These are phyloP conservation scores for Peronospora tabacina DNA, from an alignment of 352 stramenopile species.

Conservation along the genomic window DNA sequence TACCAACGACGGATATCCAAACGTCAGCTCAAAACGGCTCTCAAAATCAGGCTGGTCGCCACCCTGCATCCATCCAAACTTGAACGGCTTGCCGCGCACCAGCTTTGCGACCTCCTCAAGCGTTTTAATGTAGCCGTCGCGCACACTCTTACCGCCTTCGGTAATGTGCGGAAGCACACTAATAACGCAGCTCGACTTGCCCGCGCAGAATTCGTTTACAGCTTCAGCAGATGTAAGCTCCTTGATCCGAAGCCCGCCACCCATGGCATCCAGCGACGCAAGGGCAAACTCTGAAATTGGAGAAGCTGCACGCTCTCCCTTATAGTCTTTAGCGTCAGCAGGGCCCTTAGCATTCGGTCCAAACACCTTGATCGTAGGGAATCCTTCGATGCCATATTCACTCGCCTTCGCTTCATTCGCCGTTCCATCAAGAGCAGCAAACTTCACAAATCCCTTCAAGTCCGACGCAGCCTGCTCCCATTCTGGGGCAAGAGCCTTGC, in stretches of 20 bases:
- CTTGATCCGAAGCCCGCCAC: constrained; percentile 69
- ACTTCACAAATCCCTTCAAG: constrained; percentile 82
- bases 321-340: constrained; percentile 73
- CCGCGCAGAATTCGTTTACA: constrained; percentile 77
- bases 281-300: constrained; percentile 79
- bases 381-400: constrained; percentile 88
- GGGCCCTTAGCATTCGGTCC: constrained; percentile 51
- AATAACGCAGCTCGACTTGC: constrained; percentile 87
- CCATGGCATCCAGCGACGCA: constrained; percentile 58
- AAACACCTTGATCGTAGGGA: constrained; percentile 95
- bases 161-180: constrained; percentile 86
- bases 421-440: constrained; percentile 90
- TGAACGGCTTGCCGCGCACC: constrained; percentile 86
- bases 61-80: constrained; percentile 88
- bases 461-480: constrained; percentile 88
- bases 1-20: constrained; percentile 87
- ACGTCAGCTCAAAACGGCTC: constrained; percentile 81
- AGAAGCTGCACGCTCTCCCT: constrained; percentile 75
- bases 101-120: constrained; percentile 78
- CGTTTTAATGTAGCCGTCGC: constrained; percentile 79
- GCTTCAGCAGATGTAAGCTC: constrained; percentile 59
- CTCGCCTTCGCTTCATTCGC: constrained; percentile 85
- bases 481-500: constrained; percentile 86
- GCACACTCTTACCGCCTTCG: constrained; percentile 76
- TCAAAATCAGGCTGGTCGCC: constrained; percentile 83